Evolutionary conservation across 352 stramenopile species (phyloP), one percentile per base, ranked within the genome.

Genomic region (Globisporangium irregulare): DNA sequence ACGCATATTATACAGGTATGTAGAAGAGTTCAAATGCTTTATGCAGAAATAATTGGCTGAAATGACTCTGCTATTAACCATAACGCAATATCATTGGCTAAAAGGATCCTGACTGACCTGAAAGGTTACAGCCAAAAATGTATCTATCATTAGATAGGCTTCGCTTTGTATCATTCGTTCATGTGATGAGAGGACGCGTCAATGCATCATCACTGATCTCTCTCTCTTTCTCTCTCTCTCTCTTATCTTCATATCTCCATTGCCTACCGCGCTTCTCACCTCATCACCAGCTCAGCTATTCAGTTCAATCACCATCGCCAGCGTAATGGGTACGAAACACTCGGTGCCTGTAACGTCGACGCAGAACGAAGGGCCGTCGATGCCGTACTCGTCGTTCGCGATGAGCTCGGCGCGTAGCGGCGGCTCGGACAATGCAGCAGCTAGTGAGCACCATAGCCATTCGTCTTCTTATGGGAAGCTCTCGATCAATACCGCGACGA

Each of bases 261-360:
- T n/a, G 43, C 43, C 43, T 12, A 12, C 20, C 36, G 24, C 20
- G 34, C 50, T 61, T 25, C 22, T 32, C 51, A 34, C 20, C 22
- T 32, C 51, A 34, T 3, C 24, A 4, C 29, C 18, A 25, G 22
- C 22, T 32, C 15, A 38, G 15, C 25, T 15, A 59, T 14, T 15
- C 54, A 22, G 14, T 24, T 7, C 51, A 24, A 41, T 2, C 54
- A 24, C 55, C 55, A 1, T 5, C 15, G 32, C 2, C 25, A 38
- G 14, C 25, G 24, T 58, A 14, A 92, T 91, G 84, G 84, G 84
- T 25, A 76, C 79, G n/a, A 92, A 90, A 71, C 48, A 85, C 69
- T 92, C 84, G 65, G 74, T 83, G 50, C 74, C 81, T 0, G 80
- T 78, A 34, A 80, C 71, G n/a, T 82, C 77, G 1, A 69, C 68